phyloP scores from a whole-genome alignment of 345 rosid genomes.

The Passiflora organensis region DNA sequence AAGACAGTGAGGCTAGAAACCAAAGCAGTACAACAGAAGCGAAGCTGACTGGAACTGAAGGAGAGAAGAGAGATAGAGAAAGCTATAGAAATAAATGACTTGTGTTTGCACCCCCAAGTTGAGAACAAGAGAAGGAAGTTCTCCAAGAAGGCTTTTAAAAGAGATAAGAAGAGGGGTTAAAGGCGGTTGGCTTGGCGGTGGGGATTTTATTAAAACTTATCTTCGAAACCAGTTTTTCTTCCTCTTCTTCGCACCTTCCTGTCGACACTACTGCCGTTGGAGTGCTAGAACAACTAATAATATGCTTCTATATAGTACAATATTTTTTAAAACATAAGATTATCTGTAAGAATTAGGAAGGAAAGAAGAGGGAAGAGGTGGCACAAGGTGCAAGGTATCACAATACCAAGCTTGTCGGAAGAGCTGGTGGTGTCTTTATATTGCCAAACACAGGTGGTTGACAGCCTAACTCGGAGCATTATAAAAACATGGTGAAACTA shows the following conservation, averaged over 20 bases:
- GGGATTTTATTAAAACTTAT: too few relatives aligned
- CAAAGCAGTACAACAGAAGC: background rate
- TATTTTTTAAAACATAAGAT: background rate
- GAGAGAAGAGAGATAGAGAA: background rate
- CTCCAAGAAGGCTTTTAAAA: conserved; percentile 4
- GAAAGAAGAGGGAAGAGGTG: too few relatives aligned
- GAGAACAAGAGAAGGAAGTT: conserved; percentile 4
- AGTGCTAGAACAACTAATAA: too few relatives aligned
- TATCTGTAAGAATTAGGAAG: too few relatives aligned
- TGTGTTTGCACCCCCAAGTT: conserved; percentile 6
- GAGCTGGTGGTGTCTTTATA: conserved; percentile 8
- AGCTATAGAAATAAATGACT: background rate
- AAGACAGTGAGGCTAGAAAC: background rate
- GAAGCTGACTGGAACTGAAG: too few relatives aligned
- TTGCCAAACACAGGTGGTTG: background rate
- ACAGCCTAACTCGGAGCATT: too few relatives aligned
- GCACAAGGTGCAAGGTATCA: conserved; percentile 14
- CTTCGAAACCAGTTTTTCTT: background rate
- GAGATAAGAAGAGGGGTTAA: conserved; percentile 18
- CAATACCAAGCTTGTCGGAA: background rate
- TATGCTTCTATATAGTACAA: background rate
- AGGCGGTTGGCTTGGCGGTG: conserved; percentile 35
- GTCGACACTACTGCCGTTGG: too few relatives aligned
- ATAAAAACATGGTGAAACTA: too few relatives aligned
- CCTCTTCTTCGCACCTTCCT: background rate